These are phyloP conservation scores for Diaporthe sp. DNA, from an alignment of 2,329 filamentous ascomycete species.

Conservation along the genomic window DNA sequence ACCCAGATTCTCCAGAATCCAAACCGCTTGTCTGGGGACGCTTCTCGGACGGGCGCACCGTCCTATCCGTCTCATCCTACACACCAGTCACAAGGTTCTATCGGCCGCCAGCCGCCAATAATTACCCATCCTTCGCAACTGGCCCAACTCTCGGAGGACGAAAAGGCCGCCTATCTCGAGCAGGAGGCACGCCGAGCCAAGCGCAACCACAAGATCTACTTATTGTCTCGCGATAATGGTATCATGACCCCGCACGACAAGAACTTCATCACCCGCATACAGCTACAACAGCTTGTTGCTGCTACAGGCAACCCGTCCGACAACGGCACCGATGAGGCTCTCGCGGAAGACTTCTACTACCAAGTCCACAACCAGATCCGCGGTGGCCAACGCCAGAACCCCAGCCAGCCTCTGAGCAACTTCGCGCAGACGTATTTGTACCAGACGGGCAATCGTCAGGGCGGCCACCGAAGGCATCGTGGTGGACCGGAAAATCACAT, in stretches of 20 bases:
- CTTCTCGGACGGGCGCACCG: slow-evolving; percentile 51
- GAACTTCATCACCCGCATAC: slow-evolving; percentile 98
- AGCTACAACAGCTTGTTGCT: slow-evolving; percentile 94
- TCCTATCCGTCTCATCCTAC: slow-evolving; percentile 46
- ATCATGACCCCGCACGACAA: slow-evolving; percentile 99
- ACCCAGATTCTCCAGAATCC: slow-evolving; percentile 86
- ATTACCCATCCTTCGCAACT: slow-evolving; percentile 79
- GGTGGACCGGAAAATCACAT: slow-evolving; percentile 95
- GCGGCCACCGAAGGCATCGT: slow-evolving; percentile 79
- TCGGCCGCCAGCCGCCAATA: slow-evolving; percentile 66
- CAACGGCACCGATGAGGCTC: slow-evolving; percentile 81
- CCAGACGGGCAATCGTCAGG: slow-evolving; percentile 89
- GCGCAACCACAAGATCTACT: slow-evolving; percentile 97
- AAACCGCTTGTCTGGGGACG: slow-evolving; percentile 71
- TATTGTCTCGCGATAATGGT: slow-evolving; percentile 93
- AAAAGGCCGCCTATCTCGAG: slow-evolving; percentile 85
- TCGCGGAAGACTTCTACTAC: slow-evolving; percentile 97
- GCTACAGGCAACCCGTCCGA: slow-evolving; percentile 91
- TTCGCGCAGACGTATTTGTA: slow-evolving; percentile 98
- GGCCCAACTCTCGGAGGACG: slow-evolving; percentile 83
- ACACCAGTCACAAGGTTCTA: slow-evolving; percentile 66
- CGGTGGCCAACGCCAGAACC: slow-evolving; percentile 89
- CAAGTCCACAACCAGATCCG: slow-evolving; percentile 97
- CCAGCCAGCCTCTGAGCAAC: slow-evolving; percentile 92
- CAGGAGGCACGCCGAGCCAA: slow-evolving; percentile 97